These are phyloP conservation scores for Backusella tarrabulga DNA, from an alignment of 192 early-diverging fungal species.

Conservation along the genomic window DNA sequence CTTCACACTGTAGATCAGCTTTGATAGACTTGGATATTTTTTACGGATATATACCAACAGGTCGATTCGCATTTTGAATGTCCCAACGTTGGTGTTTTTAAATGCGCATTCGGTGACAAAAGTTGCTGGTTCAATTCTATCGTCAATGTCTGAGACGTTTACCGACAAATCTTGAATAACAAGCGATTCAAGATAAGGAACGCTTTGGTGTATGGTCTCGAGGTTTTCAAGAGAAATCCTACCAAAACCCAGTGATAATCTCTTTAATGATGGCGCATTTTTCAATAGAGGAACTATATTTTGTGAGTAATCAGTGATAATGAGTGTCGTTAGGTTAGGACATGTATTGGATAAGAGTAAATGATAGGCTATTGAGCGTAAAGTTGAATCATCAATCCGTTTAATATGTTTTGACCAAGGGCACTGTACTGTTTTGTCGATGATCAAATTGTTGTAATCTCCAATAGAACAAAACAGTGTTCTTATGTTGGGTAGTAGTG, in stretches of 20 bases:
- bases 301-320: background rate
- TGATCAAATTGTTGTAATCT: background rate
- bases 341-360: background rate
- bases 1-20: background rate
- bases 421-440: background rate
- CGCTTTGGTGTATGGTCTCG: background rate
- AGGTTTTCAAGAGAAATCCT: background rate
- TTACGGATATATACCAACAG: background rate
- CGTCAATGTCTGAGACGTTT: background rate
- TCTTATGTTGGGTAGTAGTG: background rate
- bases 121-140: background rate
- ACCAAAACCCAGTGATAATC: background rate
- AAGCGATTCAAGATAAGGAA: background rate
- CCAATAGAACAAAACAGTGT: background rate
- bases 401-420: background rate
- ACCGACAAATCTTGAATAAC: background rate
- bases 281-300: background rate
- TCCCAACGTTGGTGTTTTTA: background rate
- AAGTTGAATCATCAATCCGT: background rate
- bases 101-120: background rate
- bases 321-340: background rate
- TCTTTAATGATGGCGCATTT: background rate
- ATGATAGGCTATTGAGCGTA: background rate
- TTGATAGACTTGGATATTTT: background rate
- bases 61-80: background rate